Evolutionary conservation across 257 asterid genomes (phyloP), one percentile per base, ranked within the genome.

Genomic region (Scutellaria minor): DNA sequence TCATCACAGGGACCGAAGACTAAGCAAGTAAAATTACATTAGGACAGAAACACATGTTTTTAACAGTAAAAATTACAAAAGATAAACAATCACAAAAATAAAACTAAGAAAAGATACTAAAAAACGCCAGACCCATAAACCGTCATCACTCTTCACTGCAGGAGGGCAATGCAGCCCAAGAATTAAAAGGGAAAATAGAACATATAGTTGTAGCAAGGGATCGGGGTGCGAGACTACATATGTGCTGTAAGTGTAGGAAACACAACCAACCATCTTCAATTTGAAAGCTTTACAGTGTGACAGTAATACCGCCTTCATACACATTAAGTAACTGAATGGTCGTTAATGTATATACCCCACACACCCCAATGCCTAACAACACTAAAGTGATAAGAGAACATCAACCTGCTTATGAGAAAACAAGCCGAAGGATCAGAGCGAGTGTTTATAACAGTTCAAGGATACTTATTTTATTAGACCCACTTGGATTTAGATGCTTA

Each of bases 401-500:
- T 2, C 50, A 14, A 35, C 63, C 50, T 10, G 22, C 44, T 69
- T 69, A 54, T 22, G 63, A 69, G 45, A 54, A 55, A 69, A 39
- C 35, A 52, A 39, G 73, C 22, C 24, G 6, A 64, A 15, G 73
- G 22, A 20, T 6, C 54, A 35, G 5, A 31, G 12, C 44, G 15
- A 68, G 18, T 9, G 57, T 52, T 14, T 3, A 52, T 14, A 52
- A 52, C 4, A 52, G 7, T 44, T 55, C 54, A 52, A 42, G 6
- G 8, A 35, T 53, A 42, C 47, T 68, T 12, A 10, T 45, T 22
- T 66, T 55, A 20, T 54, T 44, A 54, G 55, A 1, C 13, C 18
- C 31, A 44, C 6, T n/a, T 69, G 65, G 64, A 24, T 55, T 8
- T 22, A 55, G 45, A 57, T 27, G 67, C 67, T 70, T 57, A 58